A percentile compares a stretch with the other conserved stretches of the same genome.
Evolutionary conservation across 108 stramenopile species (phyloP).

Genomic region (Asterionellopsis glacialis): DNA sequence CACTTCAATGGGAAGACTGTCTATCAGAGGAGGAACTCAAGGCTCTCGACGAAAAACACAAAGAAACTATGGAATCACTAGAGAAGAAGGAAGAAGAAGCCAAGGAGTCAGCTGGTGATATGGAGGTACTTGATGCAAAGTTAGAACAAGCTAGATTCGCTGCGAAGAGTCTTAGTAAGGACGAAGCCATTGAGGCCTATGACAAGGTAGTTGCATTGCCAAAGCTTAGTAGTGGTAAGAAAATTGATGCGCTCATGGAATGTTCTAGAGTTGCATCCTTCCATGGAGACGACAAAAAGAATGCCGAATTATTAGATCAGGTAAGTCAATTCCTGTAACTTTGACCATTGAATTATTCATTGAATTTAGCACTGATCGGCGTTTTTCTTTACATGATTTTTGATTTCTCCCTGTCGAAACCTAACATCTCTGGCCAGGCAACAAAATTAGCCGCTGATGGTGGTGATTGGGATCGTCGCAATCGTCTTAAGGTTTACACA

Average conservation of each 20-base stretch:
- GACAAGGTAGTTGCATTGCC: slow-evolving; percentile 74
- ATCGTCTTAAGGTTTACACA: slow-evolving; percentile 95
- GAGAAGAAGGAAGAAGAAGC: slow-evolving; percentile 67
- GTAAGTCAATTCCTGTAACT: slow-evolving; percentile 30
- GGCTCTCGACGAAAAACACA: slow-evolving; percentile 37
- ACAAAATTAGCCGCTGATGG: slow-evolving; percentile 80
- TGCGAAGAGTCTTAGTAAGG: slow-evolving; percentile 76
- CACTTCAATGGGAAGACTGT: slow-evolving; percentile 11
- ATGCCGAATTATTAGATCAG: slow-evolving; percentile 56
- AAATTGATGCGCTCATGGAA: slow-evolving; percentile 93
- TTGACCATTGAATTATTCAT: slow-evolving; percentile 1
- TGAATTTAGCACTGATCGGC: no score
- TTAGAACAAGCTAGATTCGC: slow-evolving; percentile 83
- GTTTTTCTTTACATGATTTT: slow-evolving; percentile 1
- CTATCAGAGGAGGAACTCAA: slow-evolving; percentile 39
- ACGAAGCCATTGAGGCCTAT: slow-evolving; percentile 80
- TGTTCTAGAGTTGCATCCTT: slow-evolving; percentile 85
- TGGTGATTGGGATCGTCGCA: slow-evolving; percentile 99
- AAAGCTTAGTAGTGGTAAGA: slow-evolving; percentile 93
- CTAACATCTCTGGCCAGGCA: slow-evolving; percentile 33
- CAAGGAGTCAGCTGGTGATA: slow-evolving; percentile 92
- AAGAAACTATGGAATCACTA: slow-evolving; percentile 33
- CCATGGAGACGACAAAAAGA: slow-evolving; percentile 58
- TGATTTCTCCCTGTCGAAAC: slow-evolving; percentile 3
- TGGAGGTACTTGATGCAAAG: slow-evolving; percentile 94